Evolutionary conservation across 768 basidiomycete genomes (phyloP).

Genomic region (Termitomyces sp.): DNA sequence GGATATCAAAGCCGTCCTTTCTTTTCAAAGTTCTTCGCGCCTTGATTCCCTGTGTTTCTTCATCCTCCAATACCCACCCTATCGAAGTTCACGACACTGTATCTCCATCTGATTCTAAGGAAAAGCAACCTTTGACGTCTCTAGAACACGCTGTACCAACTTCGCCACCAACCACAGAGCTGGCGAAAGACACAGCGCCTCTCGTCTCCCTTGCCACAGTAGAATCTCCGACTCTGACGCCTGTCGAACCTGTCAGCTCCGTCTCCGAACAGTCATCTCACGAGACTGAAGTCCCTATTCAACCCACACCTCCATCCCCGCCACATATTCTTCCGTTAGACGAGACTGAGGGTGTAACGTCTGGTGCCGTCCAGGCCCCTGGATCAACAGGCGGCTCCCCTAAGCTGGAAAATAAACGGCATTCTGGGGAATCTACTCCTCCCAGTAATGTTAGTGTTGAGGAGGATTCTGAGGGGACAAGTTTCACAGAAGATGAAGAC

Average conservation of each 20-base stretch:
- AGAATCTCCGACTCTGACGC: constrained; percentile 6
- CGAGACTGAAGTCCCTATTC: constrained; percentile 29
- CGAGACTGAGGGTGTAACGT: constrained; percentile 85
- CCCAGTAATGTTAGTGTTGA: constrained; percentile 36
- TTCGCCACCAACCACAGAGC: neutral
- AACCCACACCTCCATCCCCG: constrained; percentile 25
- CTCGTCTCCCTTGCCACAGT: constrained; percentile 1
- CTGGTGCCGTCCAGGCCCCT: constrained; percentile 89
- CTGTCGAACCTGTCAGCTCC: constrained; percentile 3
- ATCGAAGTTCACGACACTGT: constrained; percentile 32
- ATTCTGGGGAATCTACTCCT: constrained; percentile 33
- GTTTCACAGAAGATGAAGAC: constrained; percentile 66
- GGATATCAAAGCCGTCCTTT: constrained; percentile 42
- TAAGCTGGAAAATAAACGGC: constrained; percentile 25
- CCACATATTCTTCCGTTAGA: constrained; percentile 42
- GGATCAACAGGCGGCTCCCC: constrained; percentile 60
- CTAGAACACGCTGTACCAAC: constrained; percentile 5
- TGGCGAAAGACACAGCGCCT: constrained; percentile 1
- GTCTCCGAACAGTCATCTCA: constrained; percentile 3
- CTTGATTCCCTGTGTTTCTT: constrained; percentile 63
- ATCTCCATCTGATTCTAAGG: constrained; percentile 18
- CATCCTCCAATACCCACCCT: constrained; percentile 39
- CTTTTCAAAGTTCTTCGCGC: constrained; percentile 53
- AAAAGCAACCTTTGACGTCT: constrained; percentile 20
- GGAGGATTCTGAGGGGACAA: constrained; percentile 60